Evolutionary conservation across 75 land plant genomes (phyloP), one percentile per base, ranked within the genome.

Genomic region (Selaginella tamariscina): DNA sequence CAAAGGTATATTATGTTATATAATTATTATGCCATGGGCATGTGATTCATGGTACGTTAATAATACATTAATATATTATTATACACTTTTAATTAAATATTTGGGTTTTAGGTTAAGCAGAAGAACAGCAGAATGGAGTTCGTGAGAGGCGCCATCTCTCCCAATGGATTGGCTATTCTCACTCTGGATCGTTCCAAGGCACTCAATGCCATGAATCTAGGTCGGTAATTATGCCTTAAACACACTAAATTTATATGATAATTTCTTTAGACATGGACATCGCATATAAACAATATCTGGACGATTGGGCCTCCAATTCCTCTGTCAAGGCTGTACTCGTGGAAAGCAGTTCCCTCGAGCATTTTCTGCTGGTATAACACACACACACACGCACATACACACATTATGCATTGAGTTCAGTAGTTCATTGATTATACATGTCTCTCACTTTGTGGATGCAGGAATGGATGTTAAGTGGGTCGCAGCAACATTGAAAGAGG

Each of bases 391-490:
- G n/a, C n/a, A n/a, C n/a, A n/a, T n/a, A n/a, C 27, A 59, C 26
- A 73, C 2, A 49, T 49, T 11, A 49, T 49, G 54, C 11, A 49
- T 11, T 49, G 54, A n/a, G n/a, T n/a, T n/a, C n/a, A n/a, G n/a
- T 49, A 20, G 54, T 49, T 49, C 18, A 49, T 49, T 13, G 18
- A 20, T 49, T 20, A 49, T 13, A 13, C 20, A 20, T 20, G 54
- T 49, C 20, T 49, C 20, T 13, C 20, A 49, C 54, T 49, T 49
- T 49, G 54, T 20, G 54, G 57, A 68, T 85, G 94, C 97, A 91
- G 97, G 97, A 56, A 91, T 91, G 97, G 97, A 91, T 81, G 84
- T 91, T 63, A 91, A 91, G 71, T 85, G 94, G 65, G 83, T 88
- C 64, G 97, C 78, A 76, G 95, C 94, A 60, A 86, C 85, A 73